phyloP scores from a whole-genome alignment of 2,329 filamentous ascomycete species.

The Sarocladiaceae sp. region DNA sequence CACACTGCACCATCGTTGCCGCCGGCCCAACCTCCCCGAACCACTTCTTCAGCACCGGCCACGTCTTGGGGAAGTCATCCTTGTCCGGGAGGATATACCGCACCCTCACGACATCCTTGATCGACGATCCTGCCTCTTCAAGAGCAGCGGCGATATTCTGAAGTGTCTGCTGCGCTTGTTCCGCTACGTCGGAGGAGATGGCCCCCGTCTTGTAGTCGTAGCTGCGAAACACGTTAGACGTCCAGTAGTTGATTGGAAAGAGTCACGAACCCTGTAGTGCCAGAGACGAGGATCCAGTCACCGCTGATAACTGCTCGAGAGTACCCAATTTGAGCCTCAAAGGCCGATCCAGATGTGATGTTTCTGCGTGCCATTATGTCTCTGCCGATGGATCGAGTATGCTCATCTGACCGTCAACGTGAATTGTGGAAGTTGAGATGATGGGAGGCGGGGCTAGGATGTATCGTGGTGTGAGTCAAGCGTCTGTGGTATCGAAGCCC shows the following conservation, averaged over 20 bases:
- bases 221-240: slow-evolving; percentile 21
- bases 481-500: too few species aligned
- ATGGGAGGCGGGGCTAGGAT: too few species aligned
- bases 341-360: slow-evolving; percentile 37
- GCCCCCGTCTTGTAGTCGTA: slow-evolving; percentile 43
- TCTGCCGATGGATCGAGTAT: too few species aligned
- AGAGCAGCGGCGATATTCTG: slow-evolving; percentile 40
- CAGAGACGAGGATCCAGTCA: slow-evolving; percentile 47
- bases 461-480: not conserved
- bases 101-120: slow-evolving; percentile 44
- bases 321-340: slow-evolving; percentile 48
- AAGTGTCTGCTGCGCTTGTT: slow-evolving; percentile 44
- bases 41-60: slow-evolving; percentile 44
- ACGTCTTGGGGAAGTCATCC: slow-evolving; percentile 39
- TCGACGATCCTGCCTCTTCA: slow-evolving; percentile 31
- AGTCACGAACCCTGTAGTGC: slow-evolving; percentile 41
- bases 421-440: too few species aligned
- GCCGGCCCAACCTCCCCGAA: slow-evolving; percentile 43
- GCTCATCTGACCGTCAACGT: too few species aligned
- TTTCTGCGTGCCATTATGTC: not conserved
- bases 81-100: slow-evolving; percentile 44
- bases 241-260: not conserved
- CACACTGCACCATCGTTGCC: slow-evolving; percentile 47
- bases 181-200: slow-evolving; percentile 37
- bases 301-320: slow-evolving; percentile 46